Evolutionary conservation across 495 filamentous ascomycete species (phyloP), one percentile per base, ranked within the genome.

Genomic region (Pyrenula aspistea): DNA sequence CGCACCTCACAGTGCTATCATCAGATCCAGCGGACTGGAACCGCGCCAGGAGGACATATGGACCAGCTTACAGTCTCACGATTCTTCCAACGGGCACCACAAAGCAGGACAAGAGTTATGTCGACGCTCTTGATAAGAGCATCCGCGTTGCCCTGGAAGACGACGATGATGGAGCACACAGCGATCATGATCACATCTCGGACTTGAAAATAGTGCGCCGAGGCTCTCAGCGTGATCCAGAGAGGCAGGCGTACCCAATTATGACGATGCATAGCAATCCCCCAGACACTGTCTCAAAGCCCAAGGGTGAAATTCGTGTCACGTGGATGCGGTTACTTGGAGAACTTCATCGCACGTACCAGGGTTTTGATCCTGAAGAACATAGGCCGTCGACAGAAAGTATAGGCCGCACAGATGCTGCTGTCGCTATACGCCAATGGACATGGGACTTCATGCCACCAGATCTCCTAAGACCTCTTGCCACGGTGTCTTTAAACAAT

Each of bases 391-490:
- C n/a, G 4, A 21, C n/a, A 20, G 50, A 52, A 19, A 52, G 4
- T 8, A 20, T 8, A 8, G 22, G 20, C 20, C 22, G n/a, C 19
- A 58, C 2, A 2, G 20, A 56, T 24, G 56, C 62, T 19, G 47
- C 54, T n/a, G 54, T 65, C 2, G 57, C 57, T 10, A 56, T 63
- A 24, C 24, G 56, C 11, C 59, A 66, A 21, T 55, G 61, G n/a
- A 68, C 63, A 1, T 71, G 68, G 68, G 68, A 68, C 50, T 71
- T 71, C 51, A 64, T 67, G 24, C 58, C 63, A n/a, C 67, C 67
- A 55, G 68, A 69, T 48, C 58, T 69, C 10, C 59, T 68, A 1
- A 61, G 61, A 24, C 68, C 68, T 15, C 54, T 68, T 23, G 67
- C 67, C 4, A 56, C 51, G 15, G 57, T 57, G 12, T 65, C 62